Base-by-base conservation (phyloP, 2,329 filamentous ascomycete genomes). In the Alternaria triticina region DNA sequence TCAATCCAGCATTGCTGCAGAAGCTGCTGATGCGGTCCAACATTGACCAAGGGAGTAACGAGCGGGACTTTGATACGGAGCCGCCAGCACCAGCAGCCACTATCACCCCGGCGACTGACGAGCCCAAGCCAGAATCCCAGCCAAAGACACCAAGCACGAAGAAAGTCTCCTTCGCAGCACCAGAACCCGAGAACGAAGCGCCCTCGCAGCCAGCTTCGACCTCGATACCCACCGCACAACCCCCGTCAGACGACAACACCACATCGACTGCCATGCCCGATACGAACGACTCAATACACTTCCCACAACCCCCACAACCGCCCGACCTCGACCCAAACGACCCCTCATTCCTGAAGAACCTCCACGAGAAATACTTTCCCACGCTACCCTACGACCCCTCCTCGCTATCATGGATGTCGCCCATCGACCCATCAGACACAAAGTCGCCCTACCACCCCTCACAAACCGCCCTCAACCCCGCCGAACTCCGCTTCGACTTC, bases 311-410 rank as follows among this genome's bases (percentile, higher is more conserved):
- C 67, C 82, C 71, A 36, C 84, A 78, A 70, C 84, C 86, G 3
- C 91, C 91, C 11, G 90, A 93, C 62, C 90, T 98, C 67, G 93
- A 98, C 77, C 94, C 94, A 0, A 84, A 88, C 40, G 92, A 94
- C 62, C 90, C 92, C 0, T 86, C 93, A 74, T 98, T 98, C 82
- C 89, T 98, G 61, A 82, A 88, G 50, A 90, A 92, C 60, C 88
- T 99, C 6, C 94, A 97, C 84, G 83, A 89, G 22, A 97, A 97
- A 80, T 99, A 97, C 86, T 99, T 97, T 81, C 94, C 96, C 12
- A 88, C 89, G 66, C 89, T 97, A 1, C 89, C 94, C 2, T 89
- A 94, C 58, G 93, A 97, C 79, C 94, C 94, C 0, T 89, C 90
- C 62, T 91, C 92, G 57, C 88, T 97, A 5, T 92, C 93, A 20